Evolutionary conservation across 768 basidiomycete species (phyloP), one percentile per base, ranked within the genome.

Genomic region (Boletales sp.): DNA sequence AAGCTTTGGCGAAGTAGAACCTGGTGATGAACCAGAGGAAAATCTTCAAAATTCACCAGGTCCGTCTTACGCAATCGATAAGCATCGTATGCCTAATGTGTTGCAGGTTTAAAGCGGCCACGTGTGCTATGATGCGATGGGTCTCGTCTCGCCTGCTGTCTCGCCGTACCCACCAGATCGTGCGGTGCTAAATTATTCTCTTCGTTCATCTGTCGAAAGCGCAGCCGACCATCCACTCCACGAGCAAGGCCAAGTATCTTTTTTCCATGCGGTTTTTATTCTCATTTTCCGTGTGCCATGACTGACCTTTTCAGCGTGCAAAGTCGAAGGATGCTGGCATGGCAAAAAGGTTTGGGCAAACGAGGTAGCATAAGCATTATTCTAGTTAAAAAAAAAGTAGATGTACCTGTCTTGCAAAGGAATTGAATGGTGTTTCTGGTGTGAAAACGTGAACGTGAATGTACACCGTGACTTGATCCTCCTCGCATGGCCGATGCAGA

Each of bases 401-500:
- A 45, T 47, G 46, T 54, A 55, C 45, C 42, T 43, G 43, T 52
- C 29, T n/a, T 32, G 35, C 30, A 17, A 42, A 37, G 44, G 19
- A 49, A 58, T 50, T 32, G 40, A 35, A 43, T 50, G 54, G 43
- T 39, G 47, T 47, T 61, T 41, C 51, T 47, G 31, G 39, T 32
- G 29, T 11, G 24, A 4, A n/a, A n/a, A n/a, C n/a, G n/a, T n/a
- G n/a, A n/a, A n/a, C n/a, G n/a, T n/a, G 29, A 43, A 38, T 32
- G 40, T 31, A 50, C 40, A 32, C 15, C 7, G 15, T 38, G 15
- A 30, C 30, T 36, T 27, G 19, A 17, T 53, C 32, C 43, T 50
- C 47, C 14, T 41, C 42, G 17, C 24, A 87, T 87, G 86, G 83
- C 83, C 30, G 81, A 87, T 61, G 72, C 74, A 34, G 78, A 87